Percentiles rank a stretch among this genome's conserved stretches.
phyloP scores from a whole-genome alignment of 176 grass and related monocot genomes.

The Aegilops bicornis region DNA sequence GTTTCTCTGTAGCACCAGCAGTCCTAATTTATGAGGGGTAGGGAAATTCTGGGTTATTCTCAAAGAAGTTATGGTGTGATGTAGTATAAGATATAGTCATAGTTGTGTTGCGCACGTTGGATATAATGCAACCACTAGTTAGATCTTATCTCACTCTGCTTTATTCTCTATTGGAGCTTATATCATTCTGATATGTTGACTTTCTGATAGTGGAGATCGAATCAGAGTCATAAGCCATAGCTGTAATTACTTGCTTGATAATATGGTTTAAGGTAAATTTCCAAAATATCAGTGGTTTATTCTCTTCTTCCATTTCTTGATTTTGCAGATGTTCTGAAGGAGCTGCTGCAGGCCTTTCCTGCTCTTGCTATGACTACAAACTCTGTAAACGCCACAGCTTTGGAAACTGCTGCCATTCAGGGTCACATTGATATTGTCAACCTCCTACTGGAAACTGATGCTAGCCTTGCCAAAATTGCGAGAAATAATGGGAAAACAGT shows the following conservation, averaged over 20 bases:
- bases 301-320: neutral
- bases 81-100: neutral
- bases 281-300: neutral
- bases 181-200: neutral
- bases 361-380: slow-evolving; percentile 88
- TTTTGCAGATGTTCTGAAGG: slow-evolving; percentile 77
- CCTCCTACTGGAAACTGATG: slow-evolving; percentile 85
- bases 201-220: neutral
- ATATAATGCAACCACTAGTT: slow-evolving; percentile 3
- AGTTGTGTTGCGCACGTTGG: neutral
- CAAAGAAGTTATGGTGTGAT: slow-evolving; percentile 3
- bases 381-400: slow-evolving; percentile 79
- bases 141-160: slow-evolving; percentile 13
- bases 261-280: neutral
- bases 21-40: neutral
- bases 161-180: neutral
- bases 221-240: neutral
- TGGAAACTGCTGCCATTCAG: slow-evolving; percentile 81
- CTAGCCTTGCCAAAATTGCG: slow-evolving; percentile 74
- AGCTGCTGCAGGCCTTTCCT: slow-evolving; percentile 67
- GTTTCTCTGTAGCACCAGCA: neutral
- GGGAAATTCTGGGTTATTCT: neutral
- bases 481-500: slow-evolving; percentile 88
- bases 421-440: slow-evolving; percentile 78
- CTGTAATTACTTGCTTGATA: neutral